These are phyloP conservation scores for Eucalyptus tenuipes DNA, from an alignment of 345 rosid genomes.

Conservation along the genomic window DNA sequence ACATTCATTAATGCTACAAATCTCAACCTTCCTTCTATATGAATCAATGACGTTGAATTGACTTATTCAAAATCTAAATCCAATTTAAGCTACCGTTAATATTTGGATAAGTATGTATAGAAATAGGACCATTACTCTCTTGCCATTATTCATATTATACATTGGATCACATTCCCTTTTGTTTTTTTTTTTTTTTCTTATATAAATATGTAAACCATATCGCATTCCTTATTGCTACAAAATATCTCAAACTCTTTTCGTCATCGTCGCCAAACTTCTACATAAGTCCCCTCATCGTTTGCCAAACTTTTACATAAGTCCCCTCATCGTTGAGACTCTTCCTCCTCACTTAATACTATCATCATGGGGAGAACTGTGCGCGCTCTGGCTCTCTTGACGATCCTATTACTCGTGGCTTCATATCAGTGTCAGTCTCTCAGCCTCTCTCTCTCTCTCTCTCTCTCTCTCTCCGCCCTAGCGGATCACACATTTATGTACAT, in stretches of 20 bases:
- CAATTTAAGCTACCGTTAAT: not conserved
- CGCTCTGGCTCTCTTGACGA: too few species aligned
- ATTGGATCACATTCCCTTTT: not conserved
- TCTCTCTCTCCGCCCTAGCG: too few species aligned
- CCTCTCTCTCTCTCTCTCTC: too few species aligned
- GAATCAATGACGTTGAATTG: not conserved
- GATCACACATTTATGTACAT: too few species aligned
- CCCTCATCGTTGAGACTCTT: too few species aligned
- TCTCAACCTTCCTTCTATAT: not conserved
- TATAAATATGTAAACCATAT: not conserved
- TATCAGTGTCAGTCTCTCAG: too few species aligned
- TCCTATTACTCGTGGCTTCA: too few species aligned
- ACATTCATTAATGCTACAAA: not conserved
- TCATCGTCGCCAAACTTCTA: too few species aligned
- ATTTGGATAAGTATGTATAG: not conserved
- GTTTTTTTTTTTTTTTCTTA: not conserved
- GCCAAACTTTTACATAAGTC: too few species aligned
- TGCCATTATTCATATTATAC: not conserved
- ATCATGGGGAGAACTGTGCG: too few species aligned
- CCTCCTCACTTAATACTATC: too few species aligned
- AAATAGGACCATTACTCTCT: not conserved
- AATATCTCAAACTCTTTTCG: not conserved
- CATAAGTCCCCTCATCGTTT: too few species aligned
- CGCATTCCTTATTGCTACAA: not conserved
- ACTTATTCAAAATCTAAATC: not conserved